phyloP scores from a whole-genome alignment of 2,329 filamentous ascomycete genomes.

The Fusarium transvaalense region DNA sequence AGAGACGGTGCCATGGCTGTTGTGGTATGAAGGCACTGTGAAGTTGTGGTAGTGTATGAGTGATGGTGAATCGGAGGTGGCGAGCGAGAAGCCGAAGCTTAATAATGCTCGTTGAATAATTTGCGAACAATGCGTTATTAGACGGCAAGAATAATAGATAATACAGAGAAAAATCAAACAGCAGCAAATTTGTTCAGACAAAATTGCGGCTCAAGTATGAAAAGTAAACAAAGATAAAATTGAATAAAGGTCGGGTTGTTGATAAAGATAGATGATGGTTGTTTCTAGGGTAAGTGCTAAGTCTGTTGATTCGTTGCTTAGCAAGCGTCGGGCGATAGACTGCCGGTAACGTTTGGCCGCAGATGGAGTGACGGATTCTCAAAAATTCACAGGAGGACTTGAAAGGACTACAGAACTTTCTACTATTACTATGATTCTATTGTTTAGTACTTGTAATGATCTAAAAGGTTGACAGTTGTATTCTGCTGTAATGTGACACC shows the following conservation, averaged over 20 bases:
- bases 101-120: conserved; percentile 35
- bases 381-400: neutral
- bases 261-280: conserved; percentile 11
- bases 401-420: neutral
- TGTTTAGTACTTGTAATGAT: neutral
- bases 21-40: conserved; percentile 2
- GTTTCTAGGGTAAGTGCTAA: conserved; percentile 42
- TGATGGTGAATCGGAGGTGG: conserved; percentile 28
- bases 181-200: neutral
- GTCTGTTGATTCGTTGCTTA: conserved; percentile 42
- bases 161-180: neutral
- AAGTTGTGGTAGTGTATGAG: conserved; percentile 4
- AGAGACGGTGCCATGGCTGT: conserved; percentile 81
- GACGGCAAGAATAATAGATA: neutral
- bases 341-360: conserved; percentile 1
- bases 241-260: neutral
- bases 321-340: conserved; percentile 21
- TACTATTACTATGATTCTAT: neutral
- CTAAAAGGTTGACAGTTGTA: neutral
- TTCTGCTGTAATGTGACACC: neutral
- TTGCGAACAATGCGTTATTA: neutral
- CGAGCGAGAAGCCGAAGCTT: conserved; percentile 35
- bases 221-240: neutral
- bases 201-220: neutral
- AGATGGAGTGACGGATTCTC: conserved; percentile 6